Evolutionary conservation across 2,329 filamentous ascomycete species (phyloP).

Genomic region (Neonectria sp.): DNA sequence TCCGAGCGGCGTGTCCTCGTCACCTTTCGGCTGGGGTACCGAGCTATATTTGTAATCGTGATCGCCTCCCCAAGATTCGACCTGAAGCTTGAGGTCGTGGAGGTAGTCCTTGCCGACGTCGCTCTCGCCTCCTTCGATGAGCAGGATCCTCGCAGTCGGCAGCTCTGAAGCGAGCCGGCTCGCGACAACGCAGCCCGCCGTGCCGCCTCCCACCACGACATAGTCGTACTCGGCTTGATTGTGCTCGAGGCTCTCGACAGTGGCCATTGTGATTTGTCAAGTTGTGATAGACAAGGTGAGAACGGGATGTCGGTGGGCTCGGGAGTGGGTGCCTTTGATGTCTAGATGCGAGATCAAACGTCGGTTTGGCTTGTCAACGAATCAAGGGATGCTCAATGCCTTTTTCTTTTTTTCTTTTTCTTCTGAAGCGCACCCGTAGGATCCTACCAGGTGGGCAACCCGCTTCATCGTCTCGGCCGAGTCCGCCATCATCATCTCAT

Average conservation of each 20-base stretch:
- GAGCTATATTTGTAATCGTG: slow-evolving; percentile 1
- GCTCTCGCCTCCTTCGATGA: slow-evolving; percentile 1
- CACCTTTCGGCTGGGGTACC: not conserved
- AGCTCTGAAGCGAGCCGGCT: not conserved
- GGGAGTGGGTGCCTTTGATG: no score
- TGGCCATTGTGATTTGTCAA: not conserved
- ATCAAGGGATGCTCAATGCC: not conserved
- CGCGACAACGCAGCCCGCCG: not conserved
- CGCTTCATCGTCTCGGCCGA: not conserved
- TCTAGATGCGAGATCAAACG: no score
- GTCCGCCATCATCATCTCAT: not conserved
- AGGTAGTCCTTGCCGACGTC: not conserved
- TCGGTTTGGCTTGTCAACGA: not conserved
- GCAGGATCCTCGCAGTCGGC: not conserved
- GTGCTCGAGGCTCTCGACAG: not conserved
- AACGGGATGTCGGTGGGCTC: not conserved
- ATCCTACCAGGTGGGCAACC: no score
- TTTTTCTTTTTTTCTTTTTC: not conserved
- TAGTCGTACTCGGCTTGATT: slow-evolving; percentile 1
- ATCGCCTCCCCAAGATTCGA: not conserved
- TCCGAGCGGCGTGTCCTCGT: not conserved
- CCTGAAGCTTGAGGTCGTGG: not conserved
- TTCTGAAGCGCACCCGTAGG: not conserved
- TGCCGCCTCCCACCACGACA: slow-evolving; percentile 1
- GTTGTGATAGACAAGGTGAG: not conserved